These are phyloP conservation scores for Rugosomyces carneus DNA, from an alignment of 1,284 basidiomycete genomes.

Conservation along the genomic window DNA sequence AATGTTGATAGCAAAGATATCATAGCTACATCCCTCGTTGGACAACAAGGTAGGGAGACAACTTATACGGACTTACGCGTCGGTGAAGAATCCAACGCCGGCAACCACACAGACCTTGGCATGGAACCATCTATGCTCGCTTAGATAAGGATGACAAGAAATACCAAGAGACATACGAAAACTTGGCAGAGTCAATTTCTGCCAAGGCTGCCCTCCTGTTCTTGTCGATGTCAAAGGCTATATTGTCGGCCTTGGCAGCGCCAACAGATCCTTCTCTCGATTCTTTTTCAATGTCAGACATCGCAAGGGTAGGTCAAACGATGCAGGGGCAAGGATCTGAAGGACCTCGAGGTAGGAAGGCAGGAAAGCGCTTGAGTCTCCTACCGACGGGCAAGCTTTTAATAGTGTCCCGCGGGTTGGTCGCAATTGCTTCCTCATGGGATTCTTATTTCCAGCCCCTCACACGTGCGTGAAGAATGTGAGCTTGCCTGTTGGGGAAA, in stretches of 20 bases:
- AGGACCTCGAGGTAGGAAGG: conserved; percentile 8
- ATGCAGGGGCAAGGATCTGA: not conserved
- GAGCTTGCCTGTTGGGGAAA: conserved; percentile 3
- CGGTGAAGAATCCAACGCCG: conserved; percentile 80
- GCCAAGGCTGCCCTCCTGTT: conserved; percentile 66
- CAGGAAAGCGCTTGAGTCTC: conserved; percentile 1
- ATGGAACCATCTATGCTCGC: conserved; percentile 50
- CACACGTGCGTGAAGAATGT: conserved; percentile 14
- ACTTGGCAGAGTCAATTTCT: conserved; percentile 72
- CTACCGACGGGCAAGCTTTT: not conserved
- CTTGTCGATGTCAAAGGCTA: conserved; percentile 46
- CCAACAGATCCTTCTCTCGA: conserved; percentile 13
- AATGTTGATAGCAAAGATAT: conserved; percentile 74
- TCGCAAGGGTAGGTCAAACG: conserved; percentile 5
- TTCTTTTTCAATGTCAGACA: conserved; percentile 15
- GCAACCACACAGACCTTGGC: conserved; percentile 69
- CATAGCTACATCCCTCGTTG: conserved; percentile 39
- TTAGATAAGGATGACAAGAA: not conserved
- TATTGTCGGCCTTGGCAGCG: conserved; percentile 53
- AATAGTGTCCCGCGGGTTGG: not conserved
- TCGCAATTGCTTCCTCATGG: conserved; percentile 6
- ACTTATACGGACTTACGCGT: conserved; percentile 46
- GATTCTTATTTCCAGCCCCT: not conserved
- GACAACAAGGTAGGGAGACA: not conserved
- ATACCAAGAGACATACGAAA: conserved; percentile 40